A percentile compares a stretch with the other conserved stretches of the same genome.
Conservation (phyloP, 306 rosid species). For the Quillaja saponaria region DNA sequence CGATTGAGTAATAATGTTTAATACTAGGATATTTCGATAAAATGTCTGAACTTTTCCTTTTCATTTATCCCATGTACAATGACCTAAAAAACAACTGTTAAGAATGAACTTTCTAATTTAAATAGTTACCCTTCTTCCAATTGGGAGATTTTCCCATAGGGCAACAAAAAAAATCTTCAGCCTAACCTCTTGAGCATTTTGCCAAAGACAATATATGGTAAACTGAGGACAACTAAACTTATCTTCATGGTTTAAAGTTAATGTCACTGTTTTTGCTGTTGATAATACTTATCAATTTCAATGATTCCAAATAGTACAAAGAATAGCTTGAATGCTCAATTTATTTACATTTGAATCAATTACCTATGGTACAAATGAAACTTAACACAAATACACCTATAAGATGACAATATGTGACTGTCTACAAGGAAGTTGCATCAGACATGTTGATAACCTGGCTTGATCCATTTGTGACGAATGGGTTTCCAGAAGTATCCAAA, state of each 20-base stretch:
- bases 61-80: too few relatives aligned
- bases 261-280: not conserved
- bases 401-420: constrained; percentile 5
- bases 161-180: too few relatives aligned
- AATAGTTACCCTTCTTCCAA: too few relatives aligned
- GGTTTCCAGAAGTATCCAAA: constrained; percentile 68
- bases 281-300: not conserved
- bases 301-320: not conserved
- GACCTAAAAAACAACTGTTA: too few relatives aligned
- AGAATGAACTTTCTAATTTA: too few relatives aligned
- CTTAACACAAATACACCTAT: constrained; percentile 25
- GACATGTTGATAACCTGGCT: constrained; percentile 50
- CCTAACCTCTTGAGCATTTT: too few relatives aligned
- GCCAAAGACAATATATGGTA: too few relatives aligned
- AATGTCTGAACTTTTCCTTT: too few relatives aligned
- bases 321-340: constrained; percentile 16
- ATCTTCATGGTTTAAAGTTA: not conserved
- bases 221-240: too few relatives aligned
- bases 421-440: constrained; percentile 38
- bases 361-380: constrained; percentile 22
- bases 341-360: constrained; percentile 7
- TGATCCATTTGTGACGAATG: constrained; percentile 51
- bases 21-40: too few relatives aligned
- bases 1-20: too few relatives aligned
- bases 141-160: too few relatives aligned